phyloP scores from a whole-genome alignment of 2,329 filamentous ascomycete species.

The Phyllosticta paracitricarpa region DNA sequence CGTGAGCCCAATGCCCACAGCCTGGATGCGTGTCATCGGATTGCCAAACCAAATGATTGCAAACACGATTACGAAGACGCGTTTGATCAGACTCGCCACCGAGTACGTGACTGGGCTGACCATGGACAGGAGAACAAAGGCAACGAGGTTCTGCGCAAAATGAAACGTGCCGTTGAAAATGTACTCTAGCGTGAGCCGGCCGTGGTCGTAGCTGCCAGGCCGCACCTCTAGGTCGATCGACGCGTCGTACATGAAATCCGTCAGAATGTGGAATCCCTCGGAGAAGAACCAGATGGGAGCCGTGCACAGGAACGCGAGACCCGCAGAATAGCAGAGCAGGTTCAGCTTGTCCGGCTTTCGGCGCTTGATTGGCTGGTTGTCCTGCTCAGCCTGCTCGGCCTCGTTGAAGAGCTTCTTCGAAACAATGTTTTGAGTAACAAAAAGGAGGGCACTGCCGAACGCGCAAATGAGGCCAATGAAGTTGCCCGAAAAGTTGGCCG shows the following conservation, averaged over 20 bases:
- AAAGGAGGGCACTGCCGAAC: conserved; percentile 81
- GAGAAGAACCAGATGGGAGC: conserved; percentile 87
- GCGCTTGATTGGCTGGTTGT: conserved; percentile 49
- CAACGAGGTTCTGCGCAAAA: conserved; percentile 91
- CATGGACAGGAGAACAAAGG: conserved; percentile 84
- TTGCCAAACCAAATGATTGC: conserved; percentile 95
- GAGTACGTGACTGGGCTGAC: conserved; percentile 96
- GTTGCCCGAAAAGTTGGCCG: conserved; percentile 80
- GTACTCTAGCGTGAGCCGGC: conserved; percentile 64
- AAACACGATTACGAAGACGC: conserved; percentile 91
- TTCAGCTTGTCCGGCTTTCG: conserved; percentile 95
- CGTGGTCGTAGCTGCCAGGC: conserved; percentile 60
- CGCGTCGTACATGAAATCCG: conserved; percentile 74
- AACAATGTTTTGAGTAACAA: conserved; percentile 97
- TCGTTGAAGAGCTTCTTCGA: conserved; percentile 98
- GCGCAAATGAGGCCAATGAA: conserved; percentile 84
- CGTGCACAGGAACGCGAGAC: conserved; percentile 80
- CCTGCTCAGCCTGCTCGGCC: conserved; percentile 71
- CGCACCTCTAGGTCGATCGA: conserved; percentile 65
- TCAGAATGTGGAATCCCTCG: conserved; percentile 69
- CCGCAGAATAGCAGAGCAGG: conserved; percentile 91
- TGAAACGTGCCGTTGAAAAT: conserved; percentile 96
- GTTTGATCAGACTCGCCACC: conserved; percentile 90
- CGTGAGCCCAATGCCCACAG: conserved; percentile 74
- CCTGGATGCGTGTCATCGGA: conserved; percentile 73